Evolutionary conservation across 2,329 filamentous ascomycete genomes (phyloP).

Genomic region (Hypocreales sp.): DNA sequence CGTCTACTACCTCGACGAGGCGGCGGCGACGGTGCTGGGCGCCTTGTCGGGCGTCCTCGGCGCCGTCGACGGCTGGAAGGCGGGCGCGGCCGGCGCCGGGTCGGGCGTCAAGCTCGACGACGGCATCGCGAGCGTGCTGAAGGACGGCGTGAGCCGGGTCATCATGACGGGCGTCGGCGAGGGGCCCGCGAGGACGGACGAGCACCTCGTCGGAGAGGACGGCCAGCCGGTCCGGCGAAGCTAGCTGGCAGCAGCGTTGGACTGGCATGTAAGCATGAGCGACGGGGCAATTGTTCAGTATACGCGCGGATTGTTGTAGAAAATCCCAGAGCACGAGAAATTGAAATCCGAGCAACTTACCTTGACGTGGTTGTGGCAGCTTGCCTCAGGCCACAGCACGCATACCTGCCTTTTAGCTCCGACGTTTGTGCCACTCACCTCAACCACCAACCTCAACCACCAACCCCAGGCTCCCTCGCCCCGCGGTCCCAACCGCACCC

Average conservation of each 20-base stretch:
- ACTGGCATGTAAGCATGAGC: too few species aligned
- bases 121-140: slow-evolving; percentile 48
- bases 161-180: slow-evolving; percentile 88
- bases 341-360: too few species aligned
- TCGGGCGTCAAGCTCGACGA: slow-evolving; percentile 46
- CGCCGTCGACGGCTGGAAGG: slow-evolving; percentile 57
- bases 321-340: too few species aligned
- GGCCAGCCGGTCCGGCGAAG: slow-evolving; percentile 31
- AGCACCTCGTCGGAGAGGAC: slow-evolving; percentile 57
- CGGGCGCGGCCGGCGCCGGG: slow-evolving; percentile 35
- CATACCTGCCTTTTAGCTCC: too few species aligned
- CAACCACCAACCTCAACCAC: too few species aligned
- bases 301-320: too few species aligned
- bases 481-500: too few species aligned
- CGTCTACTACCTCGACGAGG: slow-evolving; percentile 80
- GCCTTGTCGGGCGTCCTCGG: slow-evolving; percentile 56
- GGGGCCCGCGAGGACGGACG: slow-evolving; percentile 66
- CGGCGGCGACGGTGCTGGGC: slow-evolving; percentile 58
- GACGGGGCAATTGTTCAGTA: too few species aligned
- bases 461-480: too few species aligned
- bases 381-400: too few species aligned
- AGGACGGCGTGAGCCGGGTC: slow-evolving; percentile 70
- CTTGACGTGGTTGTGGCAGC: too few species aligned
- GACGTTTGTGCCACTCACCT: too few species aligned
- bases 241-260: neutral